Evolutionary conservation across 768 basidiomycete genomes (phyloP), one percentile per base, ranked within the genome.

Genomic region (Sporobolomyces roseus): DNA sequence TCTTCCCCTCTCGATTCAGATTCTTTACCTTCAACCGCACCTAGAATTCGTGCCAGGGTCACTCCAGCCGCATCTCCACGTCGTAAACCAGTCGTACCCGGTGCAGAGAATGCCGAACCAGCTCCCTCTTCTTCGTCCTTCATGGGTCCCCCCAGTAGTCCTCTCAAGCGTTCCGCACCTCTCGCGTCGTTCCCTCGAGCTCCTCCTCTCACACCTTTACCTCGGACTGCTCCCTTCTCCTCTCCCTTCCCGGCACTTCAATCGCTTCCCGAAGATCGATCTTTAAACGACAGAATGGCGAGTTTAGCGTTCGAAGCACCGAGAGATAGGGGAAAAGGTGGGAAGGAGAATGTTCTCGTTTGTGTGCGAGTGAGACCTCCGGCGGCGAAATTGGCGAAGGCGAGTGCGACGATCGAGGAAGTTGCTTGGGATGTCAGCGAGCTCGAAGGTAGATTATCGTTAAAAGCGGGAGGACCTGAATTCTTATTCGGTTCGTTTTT

Each of bases 71-170:
- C 76, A 0, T 62, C 71, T 0, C 71, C 73, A 0, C 65, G 71
- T 0, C 67, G 66, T 14, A 74, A 74, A 38, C 41, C 49, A 14
- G 55, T 35, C 23, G 56, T 77, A 1, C 71, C 71, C 4, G 76
- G 76, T 10, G 61, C 74, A 23, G 74, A 75, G 48, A 48, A 60
- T n/a, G 75, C 73, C n/a, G 73, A 75, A 41, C 51, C 65, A 0
- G 71, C 74, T n/a, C 32, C 59, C 21, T 4, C 49, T 25, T 32
- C 74, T n/a, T 25, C 59, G 16, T 4, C 32, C 25, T 46, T 38
- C n/a, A 66, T 60, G 59, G 52, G 58, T 23, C 58, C 58, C 2
- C 58, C 58, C 9, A 10, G 30, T 30, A 63, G 58, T 36, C 46
- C 64, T 30, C n/a, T 33, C 64, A 59, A 70, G 33, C 54, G 55